Base-by-base conservation (phyloP, 2,329 filamentous ascomycete genomes). In the Fusarium sp. region DNA sequence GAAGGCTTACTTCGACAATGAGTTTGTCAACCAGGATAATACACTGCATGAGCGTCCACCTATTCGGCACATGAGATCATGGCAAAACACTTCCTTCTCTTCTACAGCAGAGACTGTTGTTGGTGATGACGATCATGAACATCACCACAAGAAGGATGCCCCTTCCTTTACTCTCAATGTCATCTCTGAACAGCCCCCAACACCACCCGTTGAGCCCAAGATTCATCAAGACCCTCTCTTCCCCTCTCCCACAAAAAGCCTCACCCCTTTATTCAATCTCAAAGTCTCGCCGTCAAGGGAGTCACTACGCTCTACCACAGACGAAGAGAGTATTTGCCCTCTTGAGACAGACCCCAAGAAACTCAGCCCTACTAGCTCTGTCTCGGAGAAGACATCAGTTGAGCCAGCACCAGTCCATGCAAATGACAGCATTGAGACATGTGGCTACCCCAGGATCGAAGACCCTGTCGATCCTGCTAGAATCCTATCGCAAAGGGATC, bases 401-500 rank as follows among this genome's bases (percentile, higher is more conserved):
- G 33, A 54, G 0, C 18, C 40, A 8, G 20, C 61, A 2, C 46
- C 46, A 26, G 20, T 26, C 2, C 37, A 50, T 23, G 18, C 35
- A 20, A 63, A 46, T 12, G 44, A 71, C 44, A 71, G 58, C 5
- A 44, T 71, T 10, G 67, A 73, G 18, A 46, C 63, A 38, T 75
- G 63, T 12, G 58, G 59, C 2, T 74, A 74, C 9, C 72, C 69
- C 7, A 10, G 44, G 7, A 69, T 74, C 13, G 69, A 69, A 0
- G 72, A 74, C 8, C 72, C 72, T 38, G 48, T 64, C 18, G 58
- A 74, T 32, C 72, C 72, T 14, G 72, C 72, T 0, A 55, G 67
- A 6, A 14, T 69, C 8, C 67, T 74, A 2, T 64, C 63, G 0
- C 41, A 37, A 2, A 38, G 7, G 10, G 72, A 75, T 35, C 57